A percentile compares a stretch with the other conserved stretches of the same genome.
Evolutionary conservation across 1,284 basidiomycete species (phyloP).

Genomic region (Somion occarium): DNA sequence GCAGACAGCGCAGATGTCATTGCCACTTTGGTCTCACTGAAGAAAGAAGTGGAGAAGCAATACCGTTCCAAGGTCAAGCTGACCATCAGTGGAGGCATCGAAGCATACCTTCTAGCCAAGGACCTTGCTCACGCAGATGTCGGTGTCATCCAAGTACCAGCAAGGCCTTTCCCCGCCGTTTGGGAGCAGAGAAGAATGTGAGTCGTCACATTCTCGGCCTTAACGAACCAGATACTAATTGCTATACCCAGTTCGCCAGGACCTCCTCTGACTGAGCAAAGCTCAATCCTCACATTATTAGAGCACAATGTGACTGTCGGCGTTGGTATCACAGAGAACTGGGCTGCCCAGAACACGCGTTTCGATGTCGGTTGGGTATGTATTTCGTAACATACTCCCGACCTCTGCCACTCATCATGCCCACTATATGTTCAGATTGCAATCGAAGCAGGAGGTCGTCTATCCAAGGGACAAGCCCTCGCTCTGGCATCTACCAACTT

Average conservation of each 20-base stretch:
- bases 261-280: constrained; percentile 67
- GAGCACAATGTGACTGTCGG: constrained; percentile 72
- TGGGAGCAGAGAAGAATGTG: constrained; percentile 56
- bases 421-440: constrained; percentile 22
- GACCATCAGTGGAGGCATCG: constrained; percentile 65
- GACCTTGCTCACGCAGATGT: constrained; percentile 69
- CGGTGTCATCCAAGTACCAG: constrained; percentile 66
- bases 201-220: constrained; percentile 14
- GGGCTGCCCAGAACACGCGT: constrained; percentile 55
- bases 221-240: background rate
- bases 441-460: constrained; percentile 30
- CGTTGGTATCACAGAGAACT: constrained; percentile 50
- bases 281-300: constrained; percentile 58
- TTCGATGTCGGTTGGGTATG: constrained; percentile 57
- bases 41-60: constrained; percentile 60
- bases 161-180: constrained; percentile 51
- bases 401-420: background rate
- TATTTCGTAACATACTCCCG: constrained; percentile 1
- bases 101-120: constrained; percentile 72
- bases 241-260: constrained; percentile 42
- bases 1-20: constrained; percentile 72
- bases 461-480: constrained; percentile 50
- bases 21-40: constrained; percentile 70
- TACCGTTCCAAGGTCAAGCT: constrained; percentile 41
- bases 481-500: constrained; percentile 59